Evolutionary conservation across 2,329 filamentous ascomycete genomes (phyloP).

Genomic region (Penicillium sp.): DNA sequence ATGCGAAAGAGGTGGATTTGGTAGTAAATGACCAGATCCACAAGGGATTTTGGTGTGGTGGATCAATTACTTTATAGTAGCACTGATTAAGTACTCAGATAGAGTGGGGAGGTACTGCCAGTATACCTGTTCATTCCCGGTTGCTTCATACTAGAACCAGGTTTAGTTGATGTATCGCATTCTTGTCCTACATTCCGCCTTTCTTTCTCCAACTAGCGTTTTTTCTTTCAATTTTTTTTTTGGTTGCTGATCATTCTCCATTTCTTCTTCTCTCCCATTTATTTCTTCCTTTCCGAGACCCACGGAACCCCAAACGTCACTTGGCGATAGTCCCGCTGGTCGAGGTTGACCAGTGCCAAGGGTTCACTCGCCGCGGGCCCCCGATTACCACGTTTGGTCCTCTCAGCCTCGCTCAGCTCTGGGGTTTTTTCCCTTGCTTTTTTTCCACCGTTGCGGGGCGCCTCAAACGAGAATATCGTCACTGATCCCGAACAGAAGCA

Average conservation of each 20-base stretch:
- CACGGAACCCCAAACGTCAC: background rate
- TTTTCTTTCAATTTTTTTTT: background rate
- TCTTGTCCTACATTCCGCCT: background rate
- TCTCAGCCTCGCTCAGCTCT: background rate
- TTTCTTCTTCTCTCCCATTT: background rate
- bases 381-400: background rate
- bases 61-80: background rate
- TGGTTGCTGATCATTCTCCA: background rate
- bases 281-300: background rate
- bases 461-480: background rate
- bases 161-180: slow-evolving; percentile 1
- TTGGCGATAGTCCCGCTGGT: slow-evolving; percentile 3
- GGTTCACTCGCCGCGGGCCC: background rate
- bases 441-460: background rate
- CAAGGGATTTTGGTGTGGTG: background rate
- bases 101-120: background rate
- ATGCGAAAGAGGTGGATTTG: background rate
- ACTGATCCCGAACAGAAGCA: background rate
- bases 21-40: background rate
- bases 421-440: background rate
- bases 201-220: background rate
- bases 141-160: background rate
- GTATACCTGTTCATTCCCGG: background rate
- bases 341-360: background rate
- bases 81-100: background rate